Evolutionary conservation across 257 asterid species (phyloP), one percentile per base, ranked within the genome.

Genomic region (Solanum appendiculatum): DNA sequence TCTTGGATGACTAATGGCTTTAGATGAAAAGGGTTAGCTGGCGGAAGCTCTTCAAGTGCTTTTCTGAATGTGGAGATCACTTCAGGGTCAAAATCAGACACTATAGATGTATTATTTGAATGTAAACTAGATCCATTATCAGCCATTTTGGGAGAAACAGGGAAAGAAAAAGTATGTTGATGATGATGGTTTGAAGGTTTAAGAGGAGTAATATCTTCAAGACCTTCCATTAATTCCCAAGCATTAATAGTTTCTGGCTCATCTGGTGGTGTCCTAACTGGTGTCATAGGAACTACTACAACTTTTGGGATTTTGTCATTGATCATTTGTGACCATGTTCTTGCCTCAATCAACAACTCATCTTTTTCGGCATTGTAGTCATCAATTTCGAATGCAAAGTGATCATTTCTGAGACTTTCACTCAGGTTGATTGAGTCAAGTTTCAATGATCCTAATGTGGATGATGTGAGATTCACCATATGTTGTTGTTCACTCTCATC

Each of bases 1-100:
- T 82, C 46, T 69, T 87, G 68, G 11, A 37, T 85, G 75, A 29
- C 15, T 58, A 86, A 58, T 36, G 91, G 91, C 88, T 88, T 91
- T 87, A 94, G 94, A 36, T 89, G 92, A 73, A 95, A 92, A 2
- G 98, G 98, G 75, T 90, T 94, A 27, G 97, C 93, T 42, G 95
- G 98, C 3, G 98, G 95, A 29, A 95, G 98, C 27, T 95, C 98
- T 92, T 94, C 95, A 7, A 94, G 93, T 0, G 98, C 90, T 86
- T 90, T 92, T 31, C 96, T 87, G 66, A 95, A 94, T 7, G 94
- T 68, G n/a, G 95, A 92, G 68, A 95, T 94, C 68, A 94, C 97
- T 13, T 92, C 97, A 1, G 95, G 95, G 75, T 95, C 99, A 66
- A 95, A 95, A 51, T 93, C 98, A 16, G 96, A 90, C 0, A 86